Conservation (phyloP, 495 filamentous ascomycete genomes). For the Penicillium cosmopolitanum region DNA sequence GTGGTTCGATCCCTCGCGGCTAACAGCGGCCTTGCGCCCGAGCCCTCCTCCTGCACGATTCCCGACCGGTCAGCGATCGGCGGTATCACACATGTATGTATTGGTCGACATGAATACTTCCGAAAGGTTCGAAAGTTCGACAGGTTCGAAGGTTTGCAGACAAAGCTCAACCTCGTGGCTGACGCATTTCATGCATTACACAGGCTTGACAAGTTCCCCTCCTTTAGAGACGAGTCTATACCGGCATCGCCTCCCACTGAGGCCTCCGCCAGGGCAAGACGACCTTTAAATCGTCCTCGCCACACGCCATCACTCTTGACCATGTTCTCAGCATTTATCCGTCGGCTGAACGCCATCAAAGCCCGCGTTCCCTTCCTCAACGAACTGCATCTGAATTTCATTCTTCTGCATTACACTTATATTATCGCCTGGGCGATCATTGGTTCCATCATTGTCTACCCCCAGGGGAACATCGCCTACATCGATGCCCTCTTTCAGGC, state of each 20-base stretch:
- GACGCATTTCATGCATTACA: slow-evolving; percentile 1
- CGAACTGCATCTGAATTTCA: slow-evolving; percentile 76
- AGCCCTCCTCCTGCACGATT: slow-evolving; percentile 23
- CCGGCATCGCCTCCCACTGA: slow-evolving; percentile 14
- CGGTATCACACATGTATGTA: slow-evolving; percentile 17
- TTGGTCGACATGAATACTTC: neutral
- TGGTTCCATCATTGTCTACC: slow-evolving; percentile 76
- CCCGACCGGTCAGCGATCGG: slow-evolving; percentile 21
- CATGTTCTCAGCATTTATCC: slow-evolving; percentile 39
- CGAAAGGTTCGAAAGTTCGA: neutral
- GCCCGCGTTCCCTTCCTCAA: slow-evolving; percentile 39
- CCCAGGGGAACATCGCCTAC: slow-evolving; percentile 65
- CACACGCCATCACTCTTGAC: slow-evolving; percentile 14
- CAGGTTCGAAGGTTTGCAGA: neutral
- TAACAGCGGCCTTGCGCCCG: slow-evolving; percentile 24
- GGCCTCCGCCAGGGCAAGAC: slow-evolving; percentile 18
- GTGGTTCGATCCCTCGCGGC: slow-evolving; percentile 29
- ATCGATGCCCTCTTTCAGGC: slow-evolving; percentile 90
- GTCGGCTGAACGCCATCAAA: slow-evolving; percentile 25
- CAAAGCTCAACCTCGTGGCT: slow-evolving; percentile 4
- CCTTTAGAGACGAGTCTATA: slow-evolving; percentile 15
- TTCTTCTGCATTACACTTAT: slow-evolving; percentile 83
- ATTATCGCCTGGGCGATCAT: slow-evolving; percentile 70
- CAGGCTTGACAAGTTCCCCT: slow-evolving; percentile 26
- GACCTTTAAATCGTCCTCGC: slow-evolving; percentile 11